Conservation (phyloP, 768 basidiomycete genomes). For the Mycena galericulata region DNA sequence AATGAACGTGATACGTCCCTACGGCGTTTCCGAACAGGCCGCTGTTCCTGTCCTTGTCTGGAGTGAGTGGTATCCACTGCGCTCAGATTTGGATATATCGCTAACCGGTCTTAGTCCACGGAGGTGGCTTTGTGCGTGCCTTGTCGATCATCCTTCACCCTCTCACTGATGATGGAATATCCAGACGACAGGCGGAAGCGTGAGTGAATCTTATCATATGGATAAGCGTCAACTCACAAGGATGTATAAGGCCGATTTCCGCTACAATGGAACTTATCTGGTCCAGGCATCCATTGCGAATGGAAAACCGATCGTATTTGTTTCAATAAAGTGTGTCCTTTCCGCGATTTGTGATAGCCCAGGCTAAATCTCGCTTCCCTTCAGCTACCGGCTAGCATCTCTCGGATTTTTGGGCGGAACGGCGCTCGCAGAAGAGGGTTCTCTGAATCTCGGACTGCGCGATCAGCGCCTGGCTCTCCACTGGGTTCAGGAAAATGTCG, state of each 20-base stretch:
- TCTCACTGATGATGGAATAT: slow-evolving; percentile 7
- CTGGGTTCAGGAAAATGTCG: slow-evolving; percentile 51
- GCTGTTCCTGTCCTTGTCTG: slow-evolving; percentile 48
- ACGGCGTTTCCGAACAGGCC: not conserved
- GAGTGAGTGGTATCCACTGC: slow-evolving; percentile 21
- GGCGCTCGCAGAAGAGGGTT: slow-evolving; percentile 43
- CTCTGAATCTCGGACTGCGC: slow-evolving; percentile 49
- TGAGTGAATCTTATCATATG: not conserved
- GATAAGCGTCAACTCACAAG: slow-evolving; percentile 23
- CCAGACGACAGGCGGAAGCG: slow-evolving; percentile 31
- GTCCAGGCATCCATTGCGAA: slow-evolving; percentile 31
- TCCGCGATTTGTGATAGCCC: too few species aligned
- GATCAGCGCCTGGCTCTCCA: slow-evolving; percentile 50
- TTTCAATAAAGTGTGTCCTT: slow-evolving; percentile 35
- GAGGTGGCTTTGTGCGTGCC: slow-evolving; percentile 26
- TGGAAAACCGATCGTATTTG: slow-evolving; percentile 26
- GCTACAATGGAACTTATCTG: slow-evolving; percentile 43
- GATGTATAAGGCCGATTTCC: slow-evolving; percentile 47
- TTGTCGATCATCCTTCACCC: too few species aligned
- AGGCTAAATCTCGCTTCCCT: too few species aligned
- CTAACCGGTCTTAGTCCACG: slow-evolving; percentile 34
- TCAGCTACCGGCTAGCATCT: slow-evolving; percentile 38
- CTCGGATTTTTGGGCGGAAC: slow-evolving; percentile 44
- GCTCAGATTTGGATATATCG: not conserved
- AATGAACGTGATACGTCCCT: not conserved